A percentile compares a stretch with the other conserved stretches of the same genome.
phyloP scores from a whole-genome alignment of 805 yeast species.

The Cyberlindnera americana region DNA sequence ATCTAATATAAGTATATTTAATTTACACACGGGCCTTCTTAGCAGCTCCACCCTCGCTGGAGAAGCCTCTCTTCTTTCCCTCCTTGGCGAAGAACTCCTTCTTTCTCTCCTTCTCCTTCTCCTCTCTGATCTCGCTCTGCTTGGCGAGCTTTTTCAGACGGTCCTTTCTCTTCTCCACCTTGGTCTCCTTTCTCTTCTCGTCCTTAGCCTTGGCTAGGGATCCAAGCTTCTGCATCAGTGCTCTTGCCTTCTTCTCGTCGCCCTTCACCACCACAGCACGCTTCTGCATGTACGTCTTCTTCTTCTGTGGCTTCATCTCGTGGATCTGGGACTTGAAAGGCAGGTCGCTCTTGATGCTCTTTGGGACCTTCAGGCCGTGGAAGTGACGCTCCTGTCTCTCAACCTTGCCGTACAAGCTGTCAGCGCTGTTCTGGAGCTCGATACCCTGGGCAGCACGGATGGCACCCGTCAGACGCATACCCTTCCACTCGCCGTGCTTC shows the following conservation, averaged over 20 bases:
- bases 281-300: slow-evolving; percentile 76
- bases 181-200: slow-evolving; percentile 66
- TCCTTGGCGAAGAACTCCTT: slow-evolving; percentile 77
- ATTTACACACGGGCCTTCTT: slow-evolving; percentile 28
- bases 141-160: slow-evolving; percentile 74
- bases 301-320: slow-evolving; percentile 82
- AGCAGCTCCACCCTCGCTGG: slow-evolving; percentile 27
- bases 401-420: slow-evolving; percentile 59
- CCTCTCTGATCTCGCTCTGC: slow-evolving; percentile 61
- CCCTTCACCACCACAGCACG: slow-evolving; percentile 93
- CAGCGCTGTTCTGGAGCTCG: slow-evolving; percentile 55
- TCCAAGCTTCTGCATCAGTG: slow-evolving; percentile 80
- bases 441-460: slow-evolving; percentile 74
- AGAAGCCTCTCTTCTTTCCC: slow-evolving; percentile 56
- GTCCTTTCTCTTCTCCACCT: slow-evolving; percentile 70
- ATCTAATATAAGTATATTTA: background rate
- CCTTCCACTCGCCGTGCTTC: slow-evolving; percentile 87
- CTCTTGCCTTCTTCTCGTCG: slow-evolving; percentile 90
- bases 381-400: slow-evolving; percentile 83
- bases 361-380: slow-evolving; percentile 86
- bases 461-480: slow-evolving; percentile 93
- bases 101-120: slow-evolving; percentile 80
- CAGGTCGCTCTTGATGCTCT: slow-evolving; percentile 63
- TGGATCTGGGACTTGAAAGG: slow-evolving; percentile 93
- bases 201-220: slow-evolving; percentile 87